Evolutionary conservation across 192 early-diverging fungal genomes (phyloP).

Genomic region (Umbelopsis sp.): DNA sequence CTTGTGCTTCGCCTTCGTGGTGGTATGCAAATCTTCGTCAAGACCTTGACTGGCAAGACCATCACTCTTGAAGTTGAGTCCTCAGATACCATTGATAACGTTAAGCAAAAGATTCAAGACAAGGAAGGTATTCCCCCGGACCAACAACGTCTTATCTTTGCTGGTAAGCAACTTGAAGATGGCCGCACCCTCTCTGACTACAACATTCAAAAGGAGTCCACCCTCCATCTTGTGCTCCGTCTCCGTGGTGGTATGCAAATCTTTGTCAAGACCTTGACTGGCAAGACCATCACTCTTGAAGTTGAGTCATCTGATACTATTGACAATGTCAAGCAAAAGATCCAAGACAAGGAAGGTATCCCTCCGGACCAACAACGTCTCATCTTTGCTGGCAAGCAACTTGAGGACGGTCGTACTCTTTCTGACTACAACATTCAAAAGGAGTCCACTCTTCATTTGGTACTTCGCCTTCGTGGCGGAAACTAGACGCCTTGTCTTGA

Average conservation of each 20-base stretch:
- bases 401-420: slow-evolving; percentile 74
- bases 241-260: slow-evolving; percentile 89
- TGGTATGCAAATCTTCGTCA: slow-evolving; percentile 76
- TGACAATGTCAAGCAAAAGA: slow-evolving; percentile 57
- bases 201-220: slow-evolving; percentile 85
- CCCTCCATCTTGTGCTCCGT: slow-evolving; percentile 75
- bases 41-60: slow-evolving; percentile 94
- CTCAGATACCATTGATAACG: slow-evolving; percentile 73
- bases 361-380: slow-evolving; percentile 83
- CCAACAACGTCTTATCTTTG: slow-evolving; percentile 79
- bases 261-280: slow-evolving; percentile 65
- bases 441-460: slow-evolving; percentile 77
- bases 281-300: slow-evolving; percentile 62
- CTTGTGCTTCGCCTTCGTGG: slow-evolving; percentile 74
- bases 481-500: slow-evolving; percentile 48
- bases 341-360: slow-evolving; percentile 64
- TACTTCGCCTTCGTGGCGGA: slow-evolving; percentile 82
- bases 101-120: slow-evolving; percentile 93
- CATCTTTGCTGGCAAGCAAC: slow-evolving; percentile 83
- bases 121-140: slow-evolving; percentile 91
- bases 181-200: slow-evolving; percentile 73
- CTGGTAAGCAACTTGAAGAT: slow-evolving; percentile 83
- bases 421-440: slow-evolving; percentile 83
- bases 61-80: slow-evolving; percentile 91
- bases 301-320: slow-evolving; percentile 59